Base-by-base conservation (phyloP, 2,329 filamentous ascomycete species). In the Aspergillus sp. region DNA sequence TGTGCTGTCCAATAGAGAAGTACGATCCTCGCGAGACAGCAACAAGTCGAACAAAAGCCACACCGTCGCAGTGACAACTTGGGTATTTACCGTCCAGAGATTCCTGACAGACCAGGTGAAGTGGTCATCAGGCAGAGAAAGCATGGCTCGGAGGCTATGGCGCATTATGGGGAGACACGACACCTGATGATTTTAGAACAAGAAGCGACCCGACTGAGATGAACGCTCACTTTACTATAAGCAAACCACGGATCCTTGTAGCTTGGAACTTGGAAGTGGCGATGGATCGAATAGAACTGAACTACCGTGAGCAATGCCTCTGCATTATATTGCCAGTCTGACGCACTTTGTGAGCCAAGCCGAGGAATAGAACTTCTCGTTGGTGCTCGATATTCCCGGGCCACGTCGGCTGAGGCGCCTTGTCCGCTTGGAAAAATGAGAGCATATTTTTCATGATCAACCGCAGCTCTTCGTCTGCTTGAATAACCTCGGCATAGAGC, bases 161-260 rank as follows among this genome's bases (percentile, higher is more conserved):
- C 49, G 45, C 45, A 54, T 54, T n/a, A 50, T 40, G 14, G 55
- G 55, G 11, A 52, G 32, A 44, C 55, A 57, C 7, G 52, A 57
- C 6, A 57, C 17, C 55, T 54, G 11, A 3, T 13, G 11, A 40
- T 48, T 13, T 38, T 38, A 43, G 42, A 7, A 44, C 21, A 40
- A n/a, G n/a, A n/a, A n/a, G n/a, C n/a, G 41, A 32, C 19, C 7
- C 21, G 7, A 4, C 13, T n/a, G 9, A n/a, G 9, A 14, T 29
- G 25, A 25, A 19, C 19, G 34, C 13, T 10, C 23, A 56, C 54
- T 31, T 53, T 56, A 4, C 50, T 56, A 36, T 56, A 56, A 10
- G 54, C 47, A 36, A 56, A 56, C 43, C 43, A 50, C 23, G 50
- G 54, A 23, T 56, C 50, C 23, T 51, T 47, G 29, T 53, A 49